Percentiles rank a stretch among this genome's conserved stretches.
These are phyloP conservation scores for Fomes fomentarius DNA, from an alignment of 1,284 basidiomycete species.

Conservation along the genomic window DNA sequence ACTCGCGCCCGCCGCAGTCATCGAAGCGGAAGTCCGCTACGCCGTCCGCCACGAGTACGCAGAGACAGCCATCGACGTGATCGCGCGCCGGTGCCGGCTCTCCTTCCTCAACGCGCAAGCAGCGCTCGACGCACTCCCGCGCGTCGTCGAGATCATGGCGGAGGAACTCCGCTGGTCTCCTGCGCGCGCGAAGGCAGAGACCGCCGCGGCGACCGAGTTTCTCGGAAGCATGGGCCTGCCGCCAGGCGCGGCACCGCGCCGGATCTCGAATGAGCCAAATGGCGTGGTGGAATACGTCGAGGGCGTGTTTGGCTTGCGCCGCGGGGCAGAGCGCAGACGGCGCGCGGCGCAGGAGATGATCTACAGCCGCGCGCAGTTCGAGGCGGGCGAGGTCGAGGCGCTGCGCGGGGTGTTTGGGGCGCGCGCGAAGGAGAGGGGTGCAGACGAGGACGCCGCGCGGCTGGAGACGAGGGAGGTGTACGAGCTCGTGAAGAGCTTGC, in stretches of 20 bases:
- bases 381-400: slow-evolving; percentile 67
- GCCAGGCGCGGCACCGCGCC: slow-evolving; percentile 38
- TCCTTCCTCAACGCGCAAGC: slow-evolving; percentile 93
- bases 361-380: slow-evolving; percentile 66
- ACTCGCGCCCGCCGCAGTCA: slow-evolving; percentile 47
- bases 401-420: slow-evolving; percentile 60
- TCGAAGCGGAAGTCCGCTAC: slow-evolving; percentile 94
- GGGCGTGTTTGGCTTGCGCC: slow-evolving; percentile 37
- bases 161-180: slow-evolving; percentile 82
- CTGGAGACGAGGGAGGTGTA: slow-evolving; percentile 43
- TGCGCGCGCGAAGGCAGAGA: slow-evolving; percentile 60
- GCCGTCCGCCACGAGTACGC: slow-evolving; percentile 93
- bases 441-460: slow-evolving; percentile 29
- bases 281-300: slow-evolving; percentile 41
- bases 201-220: slow-evolving; percentile 64
- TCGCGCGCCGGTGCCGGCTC: slow-evolving; percentile 89
- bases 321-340: slow-evolving; percentile 29
- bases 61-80: slow-evolving; percentile 87
- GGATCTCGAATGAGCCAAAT: slow-evolving; percentile 32
- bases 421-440: slow-evolving; percentile 9
- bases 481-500: slow-evolving; percentile 48
- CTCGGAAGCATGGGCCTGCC: slow-evolving; percentile 79
- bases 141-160: slow-evolving; percentile 91
- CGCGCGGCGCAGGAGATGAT: slow-evolving; percentile 36
- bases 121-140: slow-evolving; percentile 83